Percentiles rank a stretch among this genome's conserved stretches.
Conservation (phyloP, 2,329 filamentous ascomycete species). For the Alternaria sp. region DNA sequence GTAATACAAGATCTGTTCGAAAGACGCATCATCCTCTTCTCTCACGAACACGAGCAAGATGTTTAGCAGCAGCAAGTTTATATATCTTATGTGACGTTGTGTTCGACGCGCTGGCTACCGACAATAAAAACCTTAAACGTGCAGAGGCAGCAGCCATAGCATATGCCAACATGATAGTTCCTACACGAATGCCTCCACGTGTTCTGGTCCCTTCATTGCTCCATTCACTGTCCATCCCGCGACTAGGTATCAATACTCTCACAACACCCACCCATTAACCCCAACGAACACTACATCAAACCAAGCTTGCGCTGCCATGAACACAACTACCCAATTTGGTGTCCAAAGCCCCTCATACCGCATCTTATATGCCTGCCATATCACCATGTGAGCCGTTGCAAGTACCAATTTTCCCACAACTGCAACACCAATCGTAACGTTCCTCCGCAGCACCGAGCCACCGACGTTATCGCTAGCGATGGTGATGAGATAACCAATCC, state of each 20-base stretch:
- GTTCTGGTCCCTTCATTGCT: too few relatives aligned
- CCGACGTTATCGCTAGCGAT: neutral
- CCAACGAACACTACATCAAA: slow-evolving; percentile 1
- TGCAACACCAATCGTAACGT: neutral
- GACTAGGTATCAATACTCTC: neutral
- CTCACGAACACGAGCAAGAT: neutral
- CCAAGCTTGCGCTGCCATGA: neutral
- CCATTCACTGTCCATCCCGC: neutral
- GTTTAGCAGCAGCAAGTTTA: neutral
- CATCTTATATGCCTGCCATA: slow-evolving; percentile 2
- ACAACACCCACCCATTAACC: neutral
- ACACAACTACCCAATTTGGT: slow-evolving; percentile 2
- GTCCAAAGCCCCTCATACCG: neutral
- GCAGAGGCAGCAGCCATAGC: neutral
- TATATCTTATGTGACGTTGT: neutral
- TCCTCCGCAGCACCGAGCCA: neutral
- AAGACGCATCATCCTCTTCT: neutral
- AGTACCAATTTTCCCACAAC: neutral
- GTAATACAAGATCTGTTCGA: neutral
- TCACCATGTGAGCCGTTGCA: neutral
- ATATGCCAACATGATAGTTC: neutral
- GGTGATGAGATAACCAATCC: neutral
- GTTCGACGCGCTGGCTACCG: neutral
- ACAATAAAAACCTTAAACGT: neutral
- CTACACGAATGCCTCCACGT: neutral